Conservation (phyloP, 768 basidiomycete species). For the Lactifluus echinatus region DNA sequence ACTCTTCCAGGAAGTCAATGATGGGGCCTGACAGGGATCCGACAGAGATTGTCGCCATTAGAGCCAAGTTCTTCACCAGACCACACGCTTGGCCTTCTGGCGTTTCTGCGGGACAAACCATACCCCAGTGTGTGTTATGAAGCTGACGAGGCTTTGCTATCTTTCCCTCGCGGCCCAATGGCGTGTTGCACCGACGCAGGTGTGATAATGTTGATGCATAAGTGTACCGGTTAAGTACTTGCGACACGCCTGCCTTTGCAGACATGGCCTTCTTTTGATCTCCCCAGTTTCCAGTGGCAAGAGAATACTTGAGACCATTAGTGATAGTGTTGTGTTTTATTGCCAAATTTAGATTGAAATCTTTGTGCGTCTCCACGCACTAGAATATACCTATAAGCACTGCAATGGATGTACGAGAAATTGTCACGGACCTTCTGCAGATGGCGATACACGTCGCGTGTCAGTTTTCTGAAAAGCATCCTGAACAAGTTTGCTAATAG, state of each 20-base stretch:
- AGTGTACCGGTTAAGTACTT: conserved; percentile 97
- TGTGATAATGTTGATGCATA: conserved; percentile 98
- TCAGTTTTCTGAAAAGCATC: conserved; percentile 94
- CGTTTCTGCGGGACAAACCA: conserved; percentile 99
- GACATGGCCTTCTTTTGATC: conserved; percentile 99
- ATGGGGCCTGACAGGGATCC: conserved; percentile 94
- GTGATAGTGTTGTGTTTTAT: conserved; percentile 97
- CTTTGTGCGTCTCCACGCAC: conserved; percentile 96
- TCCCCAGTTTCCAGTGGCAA: conserved; percentile 99
- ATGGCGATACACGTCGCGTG: conserved; percentile 94
- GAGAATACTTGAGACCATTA: conserved; percentile 94
- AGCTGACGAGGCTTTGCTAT: conserved; percentile 98
- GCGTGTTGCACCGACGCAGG: conserved; percentile 95
- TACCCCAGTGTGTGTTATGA: conserved; percentile 99
- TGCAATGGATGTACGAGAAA: neutral
- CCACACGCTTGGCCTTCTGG: conserved; percentile 99
- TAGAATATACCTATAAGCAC: conserved; percentile 28
- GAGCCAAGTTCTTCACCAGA: conserved; percentile 94
- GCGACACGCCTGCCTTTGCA: conserved; percentile 96
- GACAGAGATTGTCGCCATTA: conserved; percentile 97
- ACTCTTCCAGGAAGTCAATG: conserved; percentile 97
- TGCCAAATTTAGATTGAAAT: conserved; percentile 84
- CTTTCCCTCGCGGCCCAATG: conserved; percentile 95
- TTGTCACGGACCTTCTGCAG: conserved; percentile 73
- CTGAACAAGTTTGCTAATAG: conserved; percentile 94